Evolutionary conservation across 2,329 filamentous ascomycete genomes (phyloP).

Genomic region (Harringtonia lauricola): DNA sequence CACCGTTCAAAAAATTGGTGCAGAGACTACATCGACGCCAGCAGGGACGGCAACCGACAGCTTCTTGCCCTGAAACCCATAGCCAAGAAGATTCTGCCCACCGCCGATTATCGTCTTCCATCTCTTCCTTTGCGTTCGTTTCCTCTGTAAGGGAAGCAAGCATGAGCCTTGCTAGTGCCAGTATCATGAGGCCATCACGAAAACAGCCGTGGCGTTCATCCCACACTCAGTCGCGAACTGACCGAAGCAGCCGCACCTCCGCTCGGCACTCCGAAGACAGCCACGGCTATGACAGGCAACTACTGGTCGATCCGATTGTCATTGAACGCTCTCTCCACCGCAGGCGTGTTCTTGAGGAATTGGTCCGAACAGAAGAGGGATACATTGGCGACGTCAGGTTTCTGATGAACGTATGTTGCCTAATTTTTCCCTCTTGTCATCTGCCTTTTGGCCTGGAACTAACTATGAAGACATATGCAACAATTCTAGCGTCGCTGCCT

Average conservation of each 20-base stretch:
- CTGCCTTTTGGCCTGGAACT: background rate
- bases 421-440: background rate
- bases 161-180: slow-evolving; percentile 63
- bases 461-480: slow-evolving; percentile 53
- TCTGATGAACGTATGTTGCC: slow-evolving; percentile 60
- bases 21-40: slow-evolving; percentile 53
- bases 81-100: slow-evolving; percentile 8
- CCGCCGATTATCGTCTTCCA: slow-evolving; percentile 53
- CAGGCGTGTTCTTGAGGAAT: slow-evolving; percentile 70
- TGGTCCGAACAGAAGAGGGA: slow-evolving; percentile 75
- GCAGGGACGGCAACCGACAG: slow-evolving; percentile 22
- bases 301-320: slow-evolving; percentile 53
- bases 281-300: slow-evolving; percentile 43
- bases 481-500: slow-evolving; percentile 61
- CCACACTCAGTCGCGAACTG: slow-evolving; percentile 43
- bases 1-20: slow-evolving; percentile 64
- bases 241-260: slow-evolving; percentile 49
- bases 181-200: slow-evolving; percentile 52
- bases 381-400: slow-evolving; percentile 85
- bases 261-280: slow-evolving; percentile 55
- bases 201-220: slow-evolving; percentile 42
- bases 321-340: slow-evolving; percentile 63
- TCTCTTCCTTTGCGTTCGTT: slow-evolving; percentile 69
- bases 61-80: background rate
- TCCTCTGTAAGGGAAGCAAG: slow-evolving; percentile 74